Conservation (phyloP, 2,329 filamentous ascomycete species). For the Plenodomus lindquistii region DNA sequence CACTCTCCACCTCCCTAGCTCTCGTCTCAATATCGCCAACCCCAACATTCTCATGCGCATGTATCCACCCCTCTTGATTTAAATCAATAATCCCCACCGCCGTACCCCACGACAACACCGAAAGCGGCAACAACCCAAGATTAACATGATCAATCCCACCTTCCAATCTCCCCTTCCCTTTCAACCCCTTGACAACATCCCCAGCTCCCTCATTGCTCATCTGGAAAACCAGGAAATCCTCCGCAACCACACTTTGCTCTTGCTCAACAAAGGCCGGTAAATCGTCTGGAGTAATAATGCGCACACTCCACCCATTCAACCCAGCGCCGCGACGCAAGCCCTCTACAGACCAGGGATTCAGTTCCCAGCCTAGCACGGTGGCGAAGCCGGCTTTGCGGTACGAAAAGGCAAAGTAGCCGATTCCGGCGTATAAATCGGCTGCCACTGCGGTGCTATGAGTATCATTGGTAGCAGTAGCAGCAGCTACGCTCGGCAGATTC, state of each 20-base stretch:
- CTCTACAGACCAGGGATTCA: conserved; percentile 65
- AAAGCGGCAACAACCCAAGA: conserved; percentile 60
- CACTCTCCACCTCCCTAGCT: conserved; percentile 43
- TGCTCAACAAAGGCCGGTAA: not conserved
- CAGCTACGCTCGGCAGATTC: conserved; percentile 41
- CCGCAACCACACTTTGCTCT: not conserved
- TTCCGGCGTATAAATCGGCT: conserved; percentile 87
- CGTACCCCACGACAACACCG: conserved; percentile 52
- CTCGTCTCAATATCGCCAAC: conserved; percentile 28
- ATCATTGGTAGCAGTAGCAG: conserved; percentile 14
- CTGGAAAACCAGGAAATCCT: conserved; percentile 46
- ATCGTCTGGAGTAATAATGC: conserved; percentile 5
- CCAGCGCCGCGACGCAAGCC: conserved; percentile 48
- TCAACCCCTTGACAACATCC: not conserved
- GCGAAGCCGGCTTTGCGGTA: conserved; percentile 68
- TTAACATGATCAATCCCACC: conserved; percentile 60
- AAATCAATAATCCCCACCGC: conserved; percentile 55
- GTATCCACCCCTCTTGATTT: conserved; percentile 57
- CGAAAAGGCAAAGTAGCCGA: conserved; percentile 90
- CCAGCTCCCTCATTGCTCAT: conserved; percentile 45
- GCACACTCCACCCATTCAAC: conserved; percentile 45
- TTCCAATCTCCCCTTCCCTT: conserved; percentile 3
- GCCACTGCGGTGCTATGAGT: conserved; percentile 16
- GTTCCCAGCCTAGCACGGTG: conserved; percentile 74
- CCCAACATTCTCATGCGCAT: conserved; percentile 65